These are phyloP conservation scores for Fagus crenata DNA, from an alignment of 306 rosid species.

Conservation along the genomic window DNA sequence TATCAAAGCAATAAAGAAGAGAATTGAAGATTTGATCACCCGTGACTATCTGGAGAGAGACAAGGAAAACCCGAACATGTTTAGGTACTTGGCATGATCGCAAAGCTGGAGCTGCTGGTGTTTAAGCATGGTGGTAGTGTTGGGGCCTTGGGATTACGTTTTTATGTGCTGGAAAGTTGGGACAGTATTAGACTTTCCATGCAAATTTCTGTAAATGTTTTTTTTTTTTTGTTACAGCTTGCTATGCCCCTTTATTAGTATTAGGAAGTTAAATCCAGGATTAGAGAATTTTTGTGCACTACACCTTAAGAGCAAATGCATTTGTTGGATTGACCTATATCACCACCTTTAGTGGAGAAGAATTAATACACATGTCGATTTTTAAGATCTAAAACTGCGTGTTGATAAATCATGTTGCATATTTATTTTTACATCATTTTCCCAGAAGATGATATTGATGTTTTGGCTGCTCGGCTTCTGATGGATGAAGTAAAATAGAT, in stretches of 20 bases:
- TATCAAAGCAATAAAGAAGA: constrained; percentile 74
- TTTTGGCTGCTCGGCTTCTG: background rate
- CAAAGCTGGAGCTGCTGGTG: background rate
- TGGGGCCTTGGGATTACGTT: background rate
- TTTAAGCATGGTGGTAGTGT: background rate
- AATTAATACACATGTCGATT: constrained; percentile 1
- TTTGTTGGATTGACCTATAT: constrained; percentile 11
- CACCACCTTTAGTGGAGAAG: background rate
- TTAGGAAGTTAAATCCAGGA: constrained; percentile 4
- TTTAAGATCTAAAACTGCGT: background rate
- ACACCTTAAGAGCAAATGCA: background rate
- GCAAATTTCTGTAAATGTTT: constrained; percentile 40
- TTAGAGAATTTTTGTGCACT: constrained; percentile 8
- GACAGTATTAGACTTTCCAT: background rate
- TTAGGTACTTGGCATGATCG: constrained; percentile 62
- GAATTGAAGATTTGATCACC: constrained; percentile 75
- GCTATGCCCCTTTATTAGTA: background rate
- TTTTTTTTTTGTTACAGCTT: background rate
- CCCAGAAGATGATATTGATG: background rate
- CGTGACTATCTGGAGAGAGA: constrained; percentile 80
- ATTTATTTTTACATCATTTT: background rate
- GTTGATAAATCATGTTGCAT: background rate
- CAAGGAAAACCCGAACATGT: constrained; percentile 54
- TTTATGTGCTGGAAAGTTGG: background rate
- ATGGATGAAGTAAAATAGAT: background rate